A percentile compares a stretch with the other conserved stretches of the same genome.
Conservation (phyloP, 1,284 basidiomycete species). For the Cutaneotrichosporon dermatis region DNA sequence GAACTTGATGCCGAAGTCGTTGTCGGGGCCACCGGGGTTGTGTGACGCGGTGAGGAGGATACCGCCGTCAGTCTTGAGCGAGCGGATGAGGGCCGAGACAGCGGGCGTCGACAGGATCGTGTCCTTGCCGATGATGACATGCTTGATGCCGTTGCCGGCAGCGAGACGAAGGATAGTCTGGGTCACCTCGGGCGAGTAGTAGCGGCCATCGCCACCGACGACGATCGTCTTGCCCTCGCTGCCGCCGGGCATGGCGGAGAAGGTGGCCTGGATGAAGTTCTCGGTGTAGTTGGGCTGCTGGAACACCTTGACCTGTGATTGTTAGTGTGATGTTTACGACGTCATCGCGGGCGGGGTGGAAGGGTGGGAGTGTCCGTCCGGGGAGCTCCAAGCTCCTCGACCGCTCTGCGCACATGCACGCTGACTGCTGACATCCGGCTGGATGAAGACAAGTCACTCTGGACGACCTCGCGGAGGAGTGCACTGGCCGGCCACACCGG, state of each 20-base stretch:
- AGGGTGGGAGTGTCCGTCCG: no score
- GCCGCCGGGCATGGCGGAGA: constrained; percentile 80
- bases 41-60: constrained; percentile 97
- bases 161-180: constrained; percentile 88
- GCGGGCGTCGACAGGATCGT: constrained; percentile 94
- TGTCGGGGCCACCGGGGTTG: constrained; percentile 95
- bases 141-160: constrained; percentile 82
- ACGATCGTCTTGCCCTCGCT: constrained; percentile 71
- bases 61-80: constrained; percentile 92
- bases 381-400: no score
- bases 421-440: no score
- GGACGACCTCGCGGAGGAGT: no score
- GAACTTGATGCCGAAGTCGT: constrained; percentile 99
- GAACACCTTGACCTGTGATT: constrained; percentile 23
- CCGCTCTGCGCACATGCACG: no score
- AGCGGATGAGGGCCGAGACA: constrained; percentile 90
- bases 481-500: no score
- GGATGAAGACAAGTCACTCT: no score
- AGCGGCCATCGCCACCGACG: constrained; percentile 95
- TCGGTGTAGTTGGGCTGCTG: constrained; percentile 85
- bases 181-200: constrained; percentile 78
- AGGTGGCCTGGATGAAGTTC: constrained; percentile 94
- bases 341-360: no score
- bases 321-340: no score
- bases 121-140: constrained; percentile 85